Base-by-base conservation (phyloP, 2,329 filamentous ascomycete species). In the Penicillium sp. region DNA sequence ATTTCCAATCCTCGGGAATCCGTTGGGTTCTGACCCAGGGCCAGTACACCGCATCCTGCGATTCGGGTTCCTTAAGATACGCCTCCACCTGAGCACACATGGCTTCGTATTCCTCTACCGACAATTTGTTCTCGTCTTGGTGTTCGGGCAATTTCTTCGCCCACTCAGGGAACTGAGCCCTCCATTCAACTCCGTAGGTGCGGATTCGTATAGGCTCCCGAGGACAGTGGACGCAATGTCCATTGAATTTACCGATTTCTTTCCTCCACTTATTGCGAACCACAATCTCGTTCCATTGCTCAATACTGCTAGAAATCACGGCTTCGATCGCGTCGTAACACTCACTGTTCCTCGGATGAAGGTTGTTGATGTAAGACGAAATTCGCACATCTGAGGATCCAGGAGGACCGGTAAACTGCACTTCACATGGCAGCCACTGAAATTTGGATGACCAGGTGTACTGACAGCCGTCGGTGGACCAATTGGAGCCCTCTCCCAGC, bases 371-470 rank as follows among this genome's bases (percentile, higher is more conserved):
- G n/a, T 51, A 51, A 30, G 26, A 51, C 16, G 46, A n/a, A 35
- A 51, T 30, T 16, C 16, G 28, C 0, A 30, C 46, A 33, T 64
- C 57, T 7, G 59, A 55, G 13, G 59, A 62, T 16, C 59, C 56
- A 28, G 22, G 13, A 28, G 22, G 26, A 37, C 59, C 56, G 22
- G 48, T 35, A 26, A 64, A 60, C 43, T 64, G 55, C 35, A 61
- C 61, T 52, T 64, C 59, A 13, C 61, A 61, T 13, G 61, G 61
- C 40, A 64, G 59, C 59, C 61, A 64, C 53, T 64, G 61, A 42
- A 55, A 64, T 16, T 52, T 54, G 19, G 35, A 46, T 19, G 61
- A 61, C 55, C 55, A 63, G 16, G 61, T 6, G 3, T 46, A 48
- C 25, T 26, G 43, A 26, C 10, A 1, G 25, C 22, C 43, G 25